Conservation (phyloP, 2,329 filamentous ascomycete genomes). For the Alternaria sp. region DNA sequence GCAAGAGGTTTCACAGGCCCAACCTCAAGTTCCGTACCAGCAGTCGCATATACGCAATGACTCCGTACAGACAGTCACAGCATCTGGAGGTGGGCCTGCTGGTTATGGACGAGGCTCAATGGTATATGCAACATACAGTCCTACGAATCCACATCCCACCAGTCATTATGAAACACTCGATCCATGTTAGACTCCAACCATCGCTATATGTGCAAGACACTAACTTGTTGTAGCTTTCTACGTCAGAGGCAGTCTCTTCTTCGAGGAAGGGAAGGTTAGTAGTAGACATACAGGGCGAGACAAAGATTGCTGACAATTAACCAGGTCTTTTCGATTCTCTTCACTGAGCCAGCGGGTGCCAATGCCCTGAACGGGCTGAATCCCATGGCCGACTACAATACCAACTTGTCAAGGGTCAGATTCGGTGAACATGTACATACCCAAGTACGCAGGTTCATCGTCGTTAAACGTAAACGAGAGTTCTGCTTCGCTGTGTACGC, state of each 20-base stretch:
- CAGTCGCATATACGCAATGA: neutral
- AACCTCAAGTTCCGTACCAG: neutral
- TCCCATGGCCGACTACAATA: constrained; percentile 4
- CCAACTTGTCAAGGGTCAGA: neutral
- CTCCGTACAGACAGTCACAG: neutral
- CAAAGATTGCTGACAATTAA: neutral
- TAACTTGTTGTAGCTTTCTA: neutral
- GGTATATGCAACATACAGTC: neutral
- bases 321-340: constrained; percentile 12
- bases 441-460: constrained; percentile 22
- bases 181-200: neutral
- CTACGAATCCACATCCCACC: neutral
- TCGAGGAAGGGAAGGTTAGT: constrained; percentile 8
- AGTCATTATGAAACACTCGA: neutral
- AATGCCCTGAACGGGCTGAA: neutral
- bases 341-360: constrained; percentile 10
- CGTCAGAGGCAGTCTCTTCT: neutral
- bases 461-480: constrained; percentile 4
- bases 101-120: neutral
- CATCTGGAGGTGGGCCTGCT: neutral
- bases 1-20: rapidly evolving
- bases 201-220: neutral
- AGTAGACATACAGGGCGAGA: rapidly evolving
- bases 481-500: constrained; percentile 17
- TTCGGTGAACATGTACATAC: constrained; percentile 10